A percentile compares a stretch with the other conserved stretches of the same genome.
These are phyloP conservation scores for Cytospora piceae DNA, from an alignment of 2,329 filamentous ascomycete genomes.

Conservation along the genomic window DNA sequence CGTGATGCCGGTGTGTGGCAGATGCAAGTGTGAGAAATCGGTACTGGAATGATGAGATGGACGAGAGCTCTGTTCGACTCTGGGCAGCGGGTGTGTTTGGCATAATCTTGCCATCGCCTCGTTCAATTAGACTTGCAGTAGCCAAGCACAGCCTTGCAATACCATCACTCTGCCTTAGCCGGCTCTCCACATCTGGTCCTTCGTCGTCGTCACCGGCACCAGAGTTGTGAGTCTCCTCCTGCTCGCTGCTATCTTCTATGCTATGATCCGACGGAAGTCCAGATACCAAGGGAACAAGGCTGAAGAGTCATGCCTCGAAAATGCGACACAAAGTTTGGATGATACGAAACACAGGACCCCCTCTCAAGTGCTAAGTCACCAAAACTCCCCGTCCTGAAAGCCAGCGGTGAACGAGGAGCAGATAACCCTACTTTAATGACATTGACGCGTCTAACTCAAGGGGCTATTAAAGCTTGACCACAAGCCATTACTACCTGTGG, in stretches of 20 bases:
- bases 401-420: neutral
- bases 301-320: neutral
- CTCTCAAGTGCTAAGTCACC: neutral
- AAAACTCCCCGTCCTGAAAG: neutral
- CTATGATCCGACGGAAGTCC: neutral
- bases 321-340: neutral
- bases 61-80: neutral
- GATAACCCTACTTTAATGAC: neutral
- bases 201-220: too few relatives aligned
- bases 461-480: neutral
- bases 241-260: neutral
- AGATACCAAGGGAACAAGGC: neutral
- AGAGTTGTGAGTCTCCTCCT: neutral
- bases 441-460: neutral
- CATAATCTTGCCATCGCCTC: neutral
- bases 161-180: neutral
- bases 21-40: neutral
- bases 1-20: too few relatives aligned
- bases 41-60: neutral
- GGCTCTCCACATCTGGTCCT: neutral
- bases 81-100: neutral
- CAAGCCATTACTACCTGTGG: neutral
- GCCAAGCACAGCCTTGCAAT: neutral
- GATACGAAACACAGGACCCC: neutral
- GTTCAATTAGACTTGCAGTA: neutral